Conservation (phyloP, 1,284 basidiomycete genomes). For the Tylopilus orsonianus region DNA sequence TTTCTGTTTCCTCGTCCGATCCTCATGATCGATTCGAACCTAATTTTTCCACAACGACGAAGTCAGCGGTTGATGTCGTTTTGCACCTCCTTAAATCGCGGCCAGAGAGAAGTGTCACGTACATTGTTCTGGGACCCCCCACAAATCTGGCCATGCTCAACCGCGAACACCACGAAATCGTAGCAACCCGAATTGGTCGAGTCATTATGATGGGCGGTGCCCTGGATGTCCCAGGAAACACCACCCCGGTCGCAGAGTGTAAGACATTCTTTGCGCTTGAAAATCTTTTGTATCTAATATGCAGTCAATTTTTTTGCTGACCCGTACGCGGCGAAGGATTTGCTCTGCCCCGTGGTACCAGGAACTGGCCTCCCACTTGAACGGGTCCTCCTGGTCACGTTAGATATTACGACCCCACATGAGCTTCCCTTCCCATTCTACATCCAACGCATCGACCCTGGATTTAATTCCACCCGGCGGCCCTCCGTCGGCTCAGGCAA, state of each 20-base stretch:
- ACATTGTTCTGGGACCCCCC: constrained; percentile 85
- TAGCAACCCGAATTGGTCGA: constrained; percentile 64
- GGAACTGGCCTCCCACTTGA: constrained; percentile 53
- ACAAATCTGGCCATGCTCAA: constrained; percentile 82
- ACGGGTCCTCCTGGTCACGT: constrained; percentile 70
- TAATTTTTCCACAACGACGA: constrained; percentile 49
- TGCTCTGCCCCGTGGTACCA: constrained; percentile 45
- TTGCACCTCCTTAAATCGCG: constrained; percentile 64
- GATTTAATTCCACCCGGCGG: constrained; percentile 47
- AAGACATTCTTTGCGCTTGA: constrained; percentile 21
- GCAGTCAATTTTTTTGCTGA: constrained; percentile 94
- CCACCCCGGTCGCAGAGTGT: constrained; percentile 81
- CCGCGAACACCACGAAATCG: constrained; percentile 53
- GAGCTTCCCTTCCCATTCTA: constrained; percentile 73
- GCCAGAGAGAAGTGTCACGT: constrained; percentile 69
- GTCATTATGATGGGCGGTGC: constrained; percentile 97
- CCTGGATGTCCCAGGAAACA: constrained; percentile 91
- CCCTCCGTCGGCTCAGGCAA: constrained; percentile 49
- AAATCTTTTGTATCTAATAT: constrained; percentile 3
- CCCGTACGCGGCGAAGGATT: constrained; percentile 77
- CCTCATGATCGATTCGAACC: constrained; percentile 32
- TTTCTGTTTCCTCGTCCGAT: constrained; percentile 36
- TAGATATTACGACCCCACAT: constrained; percentile 82
- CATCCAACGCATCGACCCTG: constrained; percentile 50
- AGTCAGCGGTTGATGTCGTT: constrained; percentile 62